Percentiles rank a stretch among this genome's conserved stretches.
Conservation (phyloP, 2,329 filamentous ascomycete species). For the Delphinella strobiligena region DNA sequence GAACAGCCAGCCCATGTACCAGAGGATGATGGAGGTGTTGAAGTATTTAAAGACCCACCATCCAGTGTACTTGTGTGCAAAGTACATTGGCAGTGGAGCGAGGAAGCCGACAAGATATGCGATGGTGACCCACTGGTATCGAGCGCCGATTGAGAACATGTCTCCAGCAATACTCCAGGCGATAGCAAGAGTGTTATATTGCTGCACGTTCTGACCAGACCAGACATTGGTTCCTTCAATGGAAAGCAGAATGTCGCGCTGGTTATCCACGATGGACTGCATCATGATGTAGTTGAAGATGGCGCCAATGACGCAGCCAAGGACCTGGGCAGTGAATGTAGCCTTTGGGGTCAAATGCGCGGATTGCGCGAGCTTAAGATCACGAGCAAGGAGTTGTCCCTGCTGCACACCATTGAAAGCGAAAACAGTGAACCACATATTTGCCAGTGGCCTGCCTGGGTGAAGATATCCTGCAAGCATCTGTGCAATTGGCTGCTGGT, state of each 20-base stretch:
- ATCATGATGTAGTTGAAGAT: constrained; percentile 21
- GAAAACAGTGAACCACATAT: constrained; percentile 20
- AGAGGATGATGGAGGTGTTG: constrained; percentile 32
- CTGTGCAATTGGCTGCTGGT: constrained; percentile 30
- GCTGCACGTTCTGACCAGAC: constrained; percentile 37
- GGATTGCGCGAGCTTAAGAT: constrained; percentile 26
- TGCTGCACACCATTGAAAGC: constrained; percentile 21
- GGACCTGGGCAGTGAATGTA: constrained; percentile 34
- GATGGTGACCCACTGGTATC: constrained; percentile 26
- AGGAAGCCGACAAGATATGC: constrained; percentile 31
- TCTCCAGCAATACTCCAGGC: constrained; percentile 30
- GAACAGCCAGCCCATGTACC: constrained; percentile 30
- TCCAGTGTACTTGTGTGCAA: constrained; percentile 21
- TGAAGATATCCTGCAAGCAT: constrained; percentile 39
- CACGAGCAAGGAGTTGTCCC: constrained; percentile 19
- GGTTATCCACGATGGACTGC: constrained; percentile 31
- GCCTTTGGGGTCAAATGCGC: constrained; percentile 22
- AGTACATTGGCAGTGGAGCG: constrained; percentile 31
- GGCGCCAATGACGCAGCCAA: constrained; percentile 30
- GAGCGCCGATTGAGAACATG: constrained; percentile 29
- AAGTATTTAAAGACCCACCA: constrained; percentile 21
- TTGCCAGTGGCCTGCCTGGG: constrained; percentile 25
- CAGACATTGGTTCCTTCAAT: constrained; percentile 35
- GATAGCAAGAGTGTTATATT: constrained; percentile 32
- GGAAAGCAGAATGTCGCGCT: constrained; percentile 28